A percentile compares a stretch with the other conserved stretches of the same genome.
These are phyloP conservation scores for Pleurotus tuoliensis DNA, from an alignment of 768 basidiomycete species.

Conservation along the genomic window DNA sequence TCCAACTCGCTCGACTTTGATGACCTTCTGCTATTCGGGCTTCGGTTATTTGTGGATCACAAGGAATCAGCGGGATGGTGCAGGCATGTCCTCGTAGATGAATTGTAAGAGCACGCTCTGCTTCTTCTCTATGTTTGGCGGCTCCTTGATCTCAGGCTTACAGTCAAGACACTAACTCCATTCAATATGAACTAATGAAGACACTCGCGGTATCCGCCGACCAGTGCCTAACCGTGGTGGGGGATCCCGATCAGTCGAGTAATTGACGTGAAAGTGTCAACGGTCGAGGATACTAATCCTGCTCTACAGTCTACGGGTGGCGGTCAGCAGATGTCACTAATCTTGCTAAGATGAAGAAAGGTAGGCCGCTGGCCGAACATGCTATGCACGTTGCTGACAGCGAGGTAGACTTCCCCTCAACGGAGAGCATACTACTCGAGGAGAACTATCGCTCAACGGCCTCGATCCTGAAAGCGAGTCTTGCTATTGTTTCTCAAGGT, in stretches of 20 bases:
- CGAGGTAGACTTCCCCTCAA: conserved; percentile 56
- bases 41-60: conserved; percentile 54
- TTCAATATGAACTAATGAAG: conserved; percentile 79
- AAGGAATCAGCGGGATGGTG: conserved; percentile 54
- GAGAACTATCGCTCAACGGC: conserved; percentile 86
- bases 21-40: conserved; percentile 72
- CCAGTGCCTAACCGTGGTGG: conserved; percentile 72
- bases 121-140: background rate
- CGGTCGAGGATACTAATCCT: background rate
- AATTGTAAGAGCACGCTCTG: conserved; percentile 52
- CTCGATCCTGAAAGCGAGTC: conserved; percentile 64
- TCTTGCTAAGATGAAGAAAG: conserved; percentile 65
- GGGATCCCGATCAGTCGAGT: conserved; percentile 92
- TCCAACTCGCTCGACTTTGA: conserved; percentile 86
- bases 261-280: background rate
- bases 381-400: too few species aligned
- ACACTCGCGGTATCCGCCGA: conserved; percentile 45
- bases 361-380: conserved; percentile 19
- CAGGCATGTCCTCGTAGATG: conserved; percentile 71
- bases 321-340: conserved; percentile 77
- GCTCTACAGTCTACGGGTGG: conserved; percentile 75
- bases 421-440: conserved; percentile 71
- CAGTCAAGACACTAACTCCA: conserved; percentile 77
- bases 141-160: background rate
- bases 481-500: conserved; percentile 86